phyloP scores from a whole-genome alignment of 2,329 filamentous ascomycete genomes.

The Metarhizium album region DNA sequence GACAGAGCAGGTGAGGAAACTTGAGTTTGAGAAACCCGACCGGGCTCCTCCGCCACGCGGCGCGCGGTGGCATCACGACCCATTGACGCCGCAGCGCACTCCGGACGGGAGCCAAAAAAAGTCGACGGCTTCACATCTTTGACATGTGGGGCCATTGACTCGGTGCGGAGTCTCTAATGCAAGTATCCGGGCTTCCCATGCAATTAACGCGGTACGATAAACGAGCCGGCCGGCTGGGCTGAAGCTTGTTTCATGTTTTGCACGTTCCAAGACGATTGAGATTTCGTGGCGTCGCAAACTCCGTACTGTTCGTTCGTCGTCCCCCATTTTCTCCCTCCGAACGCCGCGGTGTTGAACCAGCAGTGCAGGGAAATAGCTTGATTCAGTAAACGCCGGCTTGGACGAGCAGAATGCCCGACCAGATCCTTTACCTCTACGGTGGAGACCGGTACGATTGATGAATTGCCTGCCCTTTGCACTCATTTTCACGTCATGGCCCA shows the following conservation, averaged over 20 bases:
- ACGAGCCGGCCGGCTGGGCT: background rate
- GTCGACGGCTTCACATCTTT: no score
- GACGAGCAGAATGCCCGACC: slow-evolving; percentile 8
- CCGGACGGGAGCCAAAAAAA: no score
- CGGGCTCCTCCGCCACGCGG: background rate
- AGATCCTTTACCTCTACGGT: slow-evolving; percentile 27
- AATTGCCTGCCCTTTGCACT: no score
- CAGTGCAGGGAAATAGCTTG: background rate
- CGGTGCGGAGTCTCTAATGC: no score
- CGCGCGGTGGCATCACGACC: no score
- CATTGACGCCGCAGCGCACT: no score
- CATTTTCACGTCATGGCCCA: background rate
- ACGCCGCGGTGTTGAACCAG: no score
- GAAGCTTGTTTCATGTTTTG: background rate
- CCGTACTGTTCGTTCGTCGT: no score
- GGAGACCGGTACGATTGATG: slow-evolving; percentile 27
- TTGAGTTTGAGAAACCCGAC: no score
- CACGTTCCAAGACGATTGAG: background rate
- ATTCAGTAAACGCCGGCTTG: background rate
- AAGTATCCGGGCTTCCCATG: background rate
- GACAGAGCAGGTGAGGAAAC: no score
- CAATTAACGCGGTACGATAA: background rate
- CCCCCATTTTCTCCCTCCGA: no score
- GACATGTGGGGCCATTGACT: no score
- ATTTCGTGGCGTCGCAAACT: background rate